A percentile compares a stretch with the other conserved stretches of the same genome.
Evolutionary conservation across 495 filamentous ascomycete genomes (phyloP).

Genomic region (Xylaria acuta): DNA sequence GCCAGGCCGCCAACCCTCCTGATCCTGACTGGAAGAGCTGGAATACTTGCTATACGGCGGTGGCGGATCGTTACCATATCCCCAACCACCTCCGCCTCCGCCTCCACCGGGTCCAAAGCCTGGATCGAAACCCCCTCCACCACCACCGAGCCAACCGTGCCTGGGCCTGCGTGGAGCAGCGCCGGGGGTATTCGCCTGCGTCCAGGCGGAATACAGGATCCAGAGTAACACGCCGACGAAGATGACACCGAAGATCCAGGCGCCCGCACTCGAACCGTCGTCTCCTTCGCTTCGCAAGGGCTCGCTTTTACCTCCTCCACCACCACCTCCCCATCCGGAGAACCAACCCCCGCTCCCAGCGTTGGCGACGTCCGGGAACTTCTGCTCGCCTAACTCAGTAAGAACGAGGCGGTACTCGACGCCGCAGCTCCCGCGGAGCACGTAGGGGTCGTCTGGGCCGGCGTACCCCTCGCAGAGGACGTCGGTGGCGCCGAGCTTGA

Average conservation of each 20-base stretch:
- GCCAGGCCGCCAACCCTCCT: conserved; percentile 76
- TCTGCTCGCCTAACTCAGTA: conserved; percentile 79
- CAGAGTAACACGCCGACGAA: conserved; percentile 53
- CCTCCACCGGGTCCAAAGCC: conserved; percentile 53
- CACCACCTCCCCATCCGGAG: conserved; percentile 31
- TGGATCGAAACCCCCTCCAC: conserved; percentile 40
- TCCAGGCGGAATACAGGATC: conserved; percentile 58
- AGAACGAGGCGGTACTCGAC: conserved; percentile 87
- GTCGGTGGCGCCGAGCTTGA: conserved; percentile 89
- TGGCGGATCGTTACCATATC: conserved; percentile 62
- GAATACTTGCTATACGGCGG: conserved; percentile 57
- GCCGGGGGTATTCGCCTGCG: conserved; percentile 22
- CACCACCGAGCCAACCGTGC: conserved; percentile 36
- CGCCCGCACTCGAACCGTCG: conserved; percentile 16
- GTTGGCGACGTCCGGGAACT: conserved; percentile 59
- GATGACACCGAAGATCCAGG: conserved; percentile 34
- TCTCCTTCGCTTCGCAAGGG: background rate
- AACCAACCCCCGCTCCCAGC: conserved; percentile 39
- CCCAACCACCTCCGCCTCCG: conserved; percentile 59
- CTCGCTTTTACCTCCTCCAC: background rate
- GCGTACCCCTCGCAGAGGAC: conserved; percentile 93
- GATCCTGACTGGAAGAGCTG: conserved; percentile 36
- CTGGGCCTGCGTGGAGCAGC: conserved; percentile 27
- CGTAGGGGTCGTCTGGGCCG: conserved; percentile 73
- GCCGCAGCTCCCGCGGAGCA: conserved; percentile 89